Percentiles rank a stretch among this genome's conserved stretches.
Evolutionary conservation across 306 rosid genomes (phyloP).

Genomic region (Ormosia semicastrata): DNA sequence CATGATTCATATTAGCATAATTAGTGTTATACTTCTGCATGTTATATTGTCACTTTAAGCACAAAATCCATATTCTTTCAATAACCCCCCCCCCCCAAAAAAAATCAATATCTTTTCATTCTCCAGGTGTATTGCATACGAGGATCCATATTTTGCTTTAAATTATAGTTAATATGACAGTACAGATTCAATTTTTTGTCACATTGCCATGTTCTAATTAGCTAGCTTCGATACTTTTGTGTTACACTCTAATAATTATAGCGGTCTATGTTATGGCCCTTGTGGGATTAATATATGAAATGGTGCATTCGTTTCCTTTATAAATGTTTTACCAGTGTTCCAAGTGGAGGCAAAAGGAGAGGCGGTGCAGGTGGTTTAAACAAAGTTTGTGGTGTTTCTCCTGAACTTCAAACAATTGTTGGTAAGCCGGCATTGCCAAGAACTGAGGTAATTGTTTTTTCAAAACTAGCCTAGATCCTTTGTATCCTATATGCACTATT

Average conservation of each 20-base stretch:
- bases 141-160: not conserved
- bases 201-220: not conserved
- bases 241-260: too few relatives aligned
- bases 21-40: not conserved
- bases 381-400: constrained; percentile 79
- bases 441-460: constrained; percentile 53
- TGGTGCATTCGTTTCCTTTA: not conserved
- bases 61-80: too few relatives aligned
- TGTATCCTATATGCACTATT: not conserved
- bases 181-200: not conserved
- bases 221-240: too few relatives aligned
- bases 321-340: constrained; percentile 39
- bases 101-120: not conserved
- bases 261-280: not conserved
- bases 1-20: not conserved
- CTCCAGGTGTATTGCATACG: not conserved
- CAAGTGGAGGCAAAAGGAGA: constrained; percentile 58
- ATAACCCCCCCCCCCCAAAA: too few relatives aligned
- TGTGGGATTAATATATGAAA: constrained; percentile 1
- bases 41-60: not conserved
- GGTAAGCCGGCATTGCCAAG: constrained; percentile 75
- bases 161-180: not conserved
- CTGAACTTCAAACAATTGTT: constrained; percentile 68
- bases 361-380: constrained; percentile 77
- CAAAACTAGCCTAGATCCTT: not conserved